Evolutionary conservation across 164 flowering plant genomes (phyloP).

Genomic region (Akebia trifoliata): DNA sequence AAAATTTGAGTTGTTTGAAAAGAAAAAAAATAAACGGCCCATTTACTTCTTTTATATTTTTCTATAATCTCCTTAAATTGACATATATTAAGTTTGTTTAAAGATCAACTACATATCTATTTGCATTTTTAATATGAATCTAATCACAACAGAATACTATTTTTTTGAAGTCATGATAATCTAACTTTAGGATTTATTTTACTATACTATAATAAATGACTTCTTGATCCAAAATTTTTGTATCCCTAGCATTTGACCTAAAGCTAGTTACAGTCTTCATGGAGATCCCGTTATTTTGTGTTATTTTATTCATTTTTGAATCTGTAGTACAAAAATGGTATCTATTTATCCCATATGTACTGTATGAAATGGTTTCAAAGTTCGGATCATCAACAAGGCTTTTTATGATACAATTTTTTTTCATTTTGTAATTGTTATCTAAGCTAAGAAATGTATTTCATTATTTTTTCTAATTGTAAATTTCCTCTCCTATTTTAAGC

Average conservation of each 20-base stretch:
- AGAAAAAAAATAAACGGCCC: slow-evolving; percentile 2
- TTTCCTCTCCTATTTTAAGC: too few relatives aligned
- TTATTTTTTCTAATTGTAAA: too few relatives aligned
- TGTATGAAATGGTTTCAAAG: background rate
- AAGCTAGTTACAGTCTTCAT: background rate
- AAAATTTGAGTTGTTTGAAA: slow-evolving; percentile 1
- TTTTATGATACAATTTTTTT: too few relatives aligned
- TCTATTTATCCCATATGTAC: background rate
- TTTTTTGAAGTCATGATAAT: slow-evolving; percentile 8
- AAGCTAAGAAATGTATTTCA: too few relatives aligned
- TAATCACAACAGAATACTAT: slow-evolving; percentile 3
- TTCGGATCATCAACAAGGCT: background rate
- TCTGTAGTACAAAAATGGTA: background rate
- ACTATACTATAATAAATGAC: slow-evolving; percentile 1
- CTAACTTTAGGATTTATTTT: background rate
- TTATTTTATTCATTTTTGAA: background rate
- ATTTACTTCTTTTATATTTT: background rate
- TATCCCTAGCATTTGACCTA: background rate
- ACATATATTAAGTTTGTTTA: background rate
- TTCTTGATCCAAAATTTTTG: background rate
- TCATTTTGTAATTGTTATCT: too few relatives aligned
- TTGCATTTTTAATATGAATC: background rate
- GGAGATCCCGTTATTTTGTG: background rate
- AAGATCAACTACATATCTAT: background rate
- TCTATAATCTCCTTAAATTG: background rate